Evolutionary conservation across 2,329 filamentous ascomycete species (phyloP).

Genomic region (Neofusicoccum sp.): DNA sequence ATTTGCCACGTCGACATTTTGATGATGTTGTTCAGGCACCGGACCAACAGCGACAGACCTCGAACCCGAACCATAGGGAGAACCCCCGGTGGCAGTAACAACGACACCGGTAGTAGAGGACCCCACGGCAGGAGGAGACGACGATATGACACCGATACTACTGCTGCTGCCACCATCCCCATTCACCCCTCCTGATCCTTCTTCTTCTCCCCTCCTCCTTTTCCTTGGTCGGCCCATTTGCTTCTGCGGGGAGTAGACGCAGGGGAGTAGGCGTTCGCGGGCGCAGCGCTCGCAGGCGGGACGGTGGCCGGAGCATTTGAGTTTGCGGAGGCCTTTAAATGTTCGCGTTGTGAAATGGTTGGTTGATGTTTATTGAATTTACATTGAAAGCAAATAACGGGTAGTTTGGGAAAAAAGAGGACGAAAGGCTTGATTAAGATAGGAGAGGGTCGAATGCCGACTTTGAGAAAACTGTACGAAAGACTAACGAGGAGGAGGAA

Average conservation of each 20-base stretch:
- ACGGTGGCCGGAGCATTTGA: conserved; percentile 52
- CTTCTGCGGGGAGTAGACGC: conserved; percentile 52
- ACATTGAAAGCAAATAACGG: too few relatives aligned
- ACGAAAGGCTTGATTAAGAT: too few relatives aligned
- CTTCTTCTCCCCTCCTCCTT: conserved; percentile 28
- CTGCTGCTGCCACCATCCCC: background rate
- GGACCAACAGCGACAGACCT: background rate
- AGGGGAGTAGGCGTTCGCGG: conserved; percentile 41
- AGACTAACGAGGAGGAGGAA: too few relatives aligned
- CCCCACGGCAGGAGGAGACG: too few relatives aligned
- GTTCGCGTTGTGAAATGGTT: background rate
- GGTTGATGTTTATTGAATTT: background rate
- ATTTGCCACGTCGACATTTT: background rate
- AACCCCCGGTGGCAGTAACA: too few relatives aligned
- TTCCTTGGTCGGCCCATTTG: conserved; percentile 56
- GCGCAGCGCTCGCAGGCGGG: conserved; percentile 47
- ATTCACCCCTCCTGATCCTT: background rate
- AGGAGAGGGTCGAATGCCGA: too few relatives aligned
- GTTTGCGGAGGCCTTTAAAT: conserved; percentile 47
- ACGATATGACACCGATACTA: background rate
- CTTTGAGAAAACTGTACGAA: too few relatives aligned
- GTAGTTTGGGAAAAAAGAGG: background rate
- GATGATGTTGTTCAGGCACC: background rate
- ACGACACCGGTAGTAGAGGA: too few relatives aligned
- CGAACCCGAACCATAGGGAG: too few relatives aligned